Base-by-base conservation (phyloP, 1,284 basidiomycete species). In the Quambalaria eucalypti region DNA sequence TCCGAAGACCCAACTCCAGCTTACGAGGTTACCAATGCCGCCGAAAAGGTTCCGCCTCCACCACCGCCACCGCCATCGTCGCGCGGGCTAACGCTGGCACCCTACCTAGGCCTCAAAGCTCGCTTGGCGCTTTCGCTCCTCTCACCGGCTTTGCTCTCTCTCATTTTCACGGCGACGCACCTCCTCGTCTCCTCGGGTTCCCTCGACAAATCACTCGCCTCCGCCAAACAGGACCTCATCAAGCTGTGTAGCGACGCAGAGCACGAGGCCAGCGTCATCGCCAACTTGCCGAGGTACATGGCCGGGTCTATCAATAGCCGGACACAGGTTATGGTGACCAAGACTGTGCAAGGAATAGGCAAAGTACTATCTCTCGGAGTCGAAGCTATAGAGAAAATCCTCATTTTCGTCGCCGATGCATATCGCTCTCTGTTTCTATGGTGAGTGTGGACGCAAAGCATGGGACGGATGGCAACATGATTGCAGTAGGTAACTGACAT, bases 361-460 rank as follows among this genome's bases (percentile, higher is more conserved):
- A 65, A 52, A 38, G 64, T 67, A 1, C 51, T 69, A 2, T 48
- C 57, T 10, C 49, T 74, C 1, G 57, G 52, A 29, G 56, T 66
- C 26, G 50, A 44, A 0, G 61, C 61, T 2, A 59, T 64, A 23
- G 64, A 71, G 48, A 57, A 62, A 26, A 33, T 65, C 2, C 51
- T 73, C 1, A 38, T 52, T 65, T 97, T 96, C 77, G 82, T 95
- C 57, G 83, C 96, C 66, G 87, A 91, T 77, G 83, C 86, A 52
- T 98, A 96, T 75, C 85, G 90, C 36, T 90, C 88, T 3, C 85
- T 91, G 1, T 85, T 95, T 65, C 80, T 96, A 50, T 97, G 36
- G 36, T 39, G 36, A 39, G 36, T 39, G 16, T 14, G 4, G 21
- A 14, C 36, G 4, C 10, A 5, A 14, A n/a, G n/a, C n/a, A 10